These are phyloP conservation scores for Boletus rex-veris DNA, from an alignment of 768 basidiomycete species.

Conservation along the genomic window DNA sequence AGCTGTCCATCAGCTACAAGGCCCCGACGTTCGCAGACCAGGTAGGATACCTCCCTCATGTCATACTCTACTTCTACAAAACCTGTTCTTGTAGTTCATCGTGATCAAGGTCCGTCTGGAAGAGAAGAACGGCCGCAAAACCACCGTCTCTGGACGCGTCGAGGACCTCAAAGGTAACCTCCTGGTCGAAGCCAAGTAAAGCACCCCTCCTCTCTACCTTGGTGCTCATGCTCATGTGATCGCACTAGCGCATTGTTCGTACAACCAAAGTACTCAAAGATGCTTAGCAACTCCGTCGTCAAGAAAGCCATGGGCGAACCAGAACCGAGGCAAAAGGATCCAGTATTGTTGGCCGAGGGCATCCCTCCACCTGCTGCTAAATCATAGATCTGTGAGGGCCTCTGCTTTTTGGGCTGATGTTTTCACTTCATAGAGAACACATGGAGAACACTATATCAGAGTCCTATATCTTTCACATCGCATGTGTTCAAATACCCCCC, in stretches of 20 bases:
- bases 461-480: neutral
- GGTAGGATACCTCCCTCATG: conserved; percentile 34
- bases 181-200: conserved; percentile 76
- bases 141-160: conserved; percentile 61
- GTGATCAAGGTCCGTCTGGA: conserved; percentile 69
- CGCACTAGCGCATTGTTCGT: conserved; percentile 69
- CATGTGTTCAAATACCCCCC: conserved; percentile 4
- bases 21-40: conserved; percentile 90
- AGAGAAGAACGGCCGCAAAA: conserved; percentile 76
- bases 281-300: conserved; percentile 59
- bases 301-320: conserved; percentile 66
- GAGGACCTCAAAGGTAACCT: conserved; percentile 80
- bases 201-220: conserved; percentile 24
- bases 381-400: conserved; percentile 16
- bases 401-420: neutral
- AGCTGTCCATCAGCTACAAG: conserved; percentile 73
- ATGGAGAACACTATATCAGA: neutral
- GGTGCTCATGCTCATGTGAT: neutral
- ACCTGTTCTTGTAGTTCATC: conserved; percentile 57
- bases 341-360: conserved; percentile 28
- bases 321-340: conserved; percentile 20
- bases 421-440: neutral
- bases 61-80: neutral
- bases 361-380: conserved; percentile 25
- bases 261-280: conserved; percentile 82